Conservation (phyloP, 148 eudicot species). For the Euryodendron excelsum region DNA sequence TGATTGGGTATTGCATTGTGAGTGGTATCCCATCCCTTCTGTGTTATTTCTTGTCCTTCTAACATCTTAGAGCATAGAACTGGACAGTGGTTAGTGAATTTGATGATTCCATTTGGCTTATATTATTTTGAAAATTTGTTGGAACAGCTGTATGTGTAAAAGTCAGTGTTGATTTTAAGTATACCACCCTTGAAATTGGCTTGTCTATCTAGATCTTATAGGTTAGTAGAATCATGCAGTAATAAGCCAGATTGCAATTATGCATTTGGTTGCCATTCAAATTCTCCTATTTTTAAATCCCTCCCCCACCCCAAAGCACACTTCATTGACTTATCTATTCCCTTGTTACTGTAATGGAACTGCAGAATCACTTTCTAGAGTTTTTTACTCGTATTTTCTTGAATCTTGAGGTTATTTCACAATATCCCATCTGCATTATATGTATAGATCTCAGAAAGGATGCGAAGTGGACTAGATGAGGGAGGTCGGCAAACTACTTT, state of each 20-base stretch:
- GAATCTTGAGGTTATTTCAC: background rate
- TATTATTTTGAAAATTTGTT: background rate
- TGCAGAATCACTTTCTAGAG: background rate
- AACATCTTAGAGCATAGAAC: background rate
- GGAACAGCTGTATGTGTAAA: background rate
- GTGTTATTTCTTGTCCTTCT: background rate
- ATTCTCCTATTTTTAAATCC: background rate
- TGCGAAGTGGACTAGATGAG: constrained; percentile 35
- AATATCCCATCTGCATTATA: background rate
- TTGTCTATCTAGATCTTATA: background rate
- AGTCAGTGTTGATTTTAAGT: background rate
- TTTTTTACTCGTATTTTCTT: background rate
- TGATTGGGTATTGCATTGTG: background rate
- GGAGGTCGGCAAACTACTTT: constrained; percentile 26
- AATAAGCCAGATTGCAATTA: background rate
- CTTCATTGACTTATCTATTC: background rate
- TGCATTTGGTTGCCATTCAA: constrained; percentile 2
- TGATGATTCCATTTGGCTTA: background rate
- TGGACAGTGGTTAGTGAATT: background rate
- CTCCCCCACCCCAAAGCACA: background rate
- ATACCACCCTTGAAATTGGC: background rate
- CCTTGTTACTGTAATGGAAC: background rate
- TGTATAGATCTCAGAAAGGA: constrained; percentile 46
- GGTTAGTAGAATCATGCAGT: background rate
- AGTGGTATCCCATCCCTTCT: too few species aligned